Evolutionary conservation across 176 grass and related monocot species (phyloP), one percentile per base, ranked within the genome.

Genomic region (Ensete glaucum): DNA sequence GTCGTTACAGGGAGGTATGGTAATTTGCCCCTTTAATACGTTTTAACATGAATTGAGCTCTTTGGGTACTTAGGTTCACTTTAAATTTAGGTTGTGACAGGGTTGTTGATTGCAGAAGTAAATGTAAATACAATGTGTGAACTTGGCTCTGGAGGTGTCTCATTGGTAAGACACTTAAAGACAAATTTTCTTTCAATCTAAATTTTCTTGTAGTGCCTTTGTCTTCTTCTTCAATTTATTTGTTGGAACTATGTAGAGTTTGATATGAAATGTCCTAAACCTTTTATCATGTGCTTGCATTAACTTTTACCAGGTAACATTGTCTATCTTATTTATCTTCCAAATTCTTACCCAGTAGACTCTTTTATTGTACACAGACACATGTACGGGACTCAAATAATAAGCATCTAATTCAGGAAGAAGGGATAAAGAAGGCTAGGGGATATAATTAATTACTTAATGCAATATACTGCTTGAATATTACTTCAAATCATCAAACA

Each of bases 121-220:
- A 93, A 97, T 77, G 85, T 87, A 67, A 97, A 97, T 71, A 97
- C 93, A 53, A 93, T 97, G 93, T 97, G 93, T 80, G 93, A 97
- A 10, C 79, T 97, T 55, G 93, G 93, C 75, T 97, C 93, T 50
- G 93, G 93, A 90, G 80, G 90, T 62, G 90, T 97, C 84, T 97
- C 93, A 50, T 84, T 97, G 90, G 93, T 97, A 87, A 29, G 77
- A 83, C 79, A 58, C 20, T 2, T 48, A 63, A 50, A 43, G 34
- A 43, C 34, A 43, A 23, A 14, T 26, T 73, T 70, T 15, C 65
- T 15, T 80, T 16, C 71, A n/a, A 57, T 51, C 2, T 2, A 67
- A 29, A 73, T 67, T 22, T 81, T 53, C n/a, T 53, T 64, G 43
- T 16, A 29, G 58, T 70, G 17, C 11, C 7, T 23, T 52, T 52